Percentiles rank a stretch among this genome's conserved stretches.
These are phyloP conservation scores for Chionographis japonica DNA, from an alignment of 106 monocot genomes.

Conservation along the genomic window DNA sequence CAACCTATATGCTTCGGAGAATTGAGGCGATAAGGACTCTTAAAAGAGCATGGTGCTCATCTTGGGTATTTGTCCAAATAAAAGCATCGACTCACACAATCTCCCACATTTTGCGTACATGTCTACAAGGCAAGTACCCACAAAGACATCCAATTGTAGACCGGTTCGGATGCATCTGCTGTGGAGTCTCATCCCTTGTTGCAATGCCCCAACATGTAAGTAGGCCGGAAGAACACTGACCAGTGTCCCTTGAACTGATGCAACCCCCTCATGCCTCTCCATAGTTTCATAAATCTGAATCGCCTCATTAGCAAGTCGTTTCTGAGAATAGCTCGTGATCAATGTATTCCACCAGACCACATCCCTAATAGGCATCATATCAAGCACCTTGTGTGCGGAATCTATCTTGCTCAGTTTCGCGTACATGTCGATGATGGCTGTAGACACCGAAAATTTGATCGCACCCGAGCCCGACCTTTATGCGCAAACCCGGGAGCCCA, in stretches of 20 bases:
- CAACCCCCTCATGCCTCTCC: conserved; percentile 21
- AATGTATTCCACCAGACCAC: conserved; percentile 59
- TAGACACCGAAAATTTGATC: no score
- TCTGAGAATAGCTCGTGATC: conserved; percentile 50
- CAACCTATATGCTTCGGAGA: no score
- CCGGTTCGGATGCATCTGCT: conserved; percentile 36
- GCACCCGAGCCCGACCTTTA: no score
- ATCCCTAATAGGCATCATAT: conserved; percentile 31
- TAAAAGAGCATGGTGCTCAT: conserved; percentile 46
- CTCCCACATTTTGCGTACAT: conserved; percentile 85
- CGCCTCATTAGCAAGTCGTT: conserved; percentile 51
- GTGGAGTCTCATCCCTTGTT: conserved; percentile 66
- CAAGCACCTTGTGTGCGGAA: conserved; percentile 20
- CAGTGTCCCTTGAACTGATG: conserved; percentile 40
- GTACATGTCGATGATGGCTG: conserved; percentile 55
- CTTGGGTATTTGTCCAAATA: conserved; percentile 45
- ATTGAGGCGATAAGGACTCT: conserved; percentile 48
- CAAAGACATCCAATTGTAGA: conserved; percentile 47
- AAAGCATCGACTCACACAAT: conserved; percentile 37
- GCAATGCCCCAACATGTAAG: conserved; percentile 55
- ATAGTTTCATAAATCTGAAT: conserved; percentile 31
- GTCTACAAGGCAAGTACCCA: conserved; percentile 74
- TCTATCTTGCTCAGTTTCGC: conserved; percentile 30
- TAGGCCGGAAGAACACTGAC: conserved; percentile 55
- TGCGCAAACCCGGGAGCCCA: no score